Percentiles rank a stretch among this genome's conserved stretches.
Evolutionary conservation across 2,329 filamentous ascomycete species (phyloP).

Genomic region (Botrytis fragariae): DNA sequence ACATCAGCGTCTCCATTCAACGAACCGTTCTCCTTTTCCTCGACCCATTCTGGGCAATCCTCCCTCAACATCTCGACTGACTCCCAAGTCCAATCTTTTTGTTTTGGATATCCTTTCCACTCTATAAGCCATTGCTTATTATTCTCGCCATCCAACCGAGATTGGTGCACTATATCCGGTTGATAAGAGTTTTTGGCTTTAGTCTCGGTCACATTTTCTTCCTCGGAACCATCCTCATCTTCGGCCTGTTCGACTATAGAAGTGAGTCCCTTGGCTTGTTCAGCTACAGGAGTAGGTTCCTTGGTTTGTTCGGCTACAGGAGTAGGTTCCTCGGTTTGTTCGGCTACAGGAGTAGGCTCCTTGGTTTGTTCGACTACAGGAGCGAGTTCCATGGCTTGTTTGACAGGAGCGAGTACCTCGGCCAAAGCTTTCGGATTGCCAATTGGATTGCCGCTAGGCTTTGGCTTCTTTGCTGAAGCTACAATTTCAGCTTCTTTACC

Average conservation of each 20-base stretch:
- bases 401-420: not conserved
- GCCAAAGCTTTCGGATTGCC: not conserved
- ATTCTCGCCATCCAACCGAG: not conserved
- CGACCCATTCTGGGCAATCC: not conserved
- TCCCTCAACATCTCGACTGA: not conserved
- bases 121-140: not conserved
- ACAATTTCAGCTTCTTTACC: not conserved
- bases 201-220: not conserved
- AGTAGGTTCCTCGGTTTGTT: not conserved
- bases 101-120: not conserved
- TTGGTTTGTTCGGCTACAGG: not conserved
- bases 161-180: not conserved
- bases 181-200: not conserved
- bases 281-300: not conserved
- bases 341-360: not conserved
- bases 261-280: not conserved
- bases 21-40: not conserved
- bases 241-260: not conserved
- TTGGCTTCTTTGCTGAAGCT: not conserved
- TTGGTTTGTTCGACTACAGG: not conserved
- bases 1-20: not conserved
- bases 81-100: slow-evolving; percentile 7
- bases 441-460: not conserved
- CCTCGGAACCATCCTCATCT: not conserved
- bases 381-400: not conserved